Base-by-base conservation (phyloP, 768 basidiomycete species). In the Serpula lacrymans region DNA sequence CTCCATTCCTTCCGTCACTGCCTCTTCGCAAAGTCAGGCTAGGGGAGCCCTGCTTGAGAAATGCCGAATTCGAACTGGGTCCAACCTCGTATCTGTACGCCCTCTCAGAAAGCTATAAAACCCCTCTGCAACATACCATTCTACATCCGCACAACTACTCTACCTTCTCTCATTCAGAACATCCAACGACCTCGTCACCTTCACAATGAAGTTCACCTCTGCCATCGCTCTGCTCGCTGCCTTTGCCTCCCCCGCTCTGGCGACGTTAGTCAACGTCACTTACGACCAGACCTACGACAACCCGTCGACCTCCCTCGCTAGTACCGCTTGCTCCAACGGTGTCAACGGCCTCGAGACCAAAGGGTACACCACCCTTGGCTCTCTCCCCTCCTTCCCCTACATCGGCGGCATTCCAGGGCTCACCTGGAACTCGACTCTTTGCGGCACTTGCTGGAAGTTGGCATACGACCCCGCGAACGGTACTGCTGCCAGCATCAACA, bases 311-410 rank as follows among this genome's bases (percentile, higher is more conserved):
- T 45, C 50, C 4, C 16, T 52, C 23, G 1, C 11, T n/a, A 29
- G n/a, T 24, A 42, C 51, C 25, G 41, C 54, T 2, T 56, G 54
- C 32, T 53, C 55, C 26, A 13, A 53, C 25, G 55, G 56, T 9
- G 11, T 10, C 8, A 50, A 56, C 21, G 54, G 54, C 17, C 40
- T 57, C 11, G 14, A 43, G 20, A 35, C 43, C 26, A 33, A 43
- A 42, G 54, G 52, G 6, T 55, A 36, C 42, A 21, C 41, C 20
- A 47, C 34, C 12, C 37, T 57, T 16, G 34, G 29, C 13, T 46
- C 48, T 16, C 30, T 46, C 12, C 45, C 45, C 10, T 46, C 22
- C 8, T 46, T 38, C 27, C 45, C 45, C 26, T 22, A 46, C 22
- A 26, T 46, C 24, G 29, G 30, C 23, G 43, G 43, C 23, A n/a